These are phyloP conservation scores for Astrephomene gubernaculifera DNA, from an alignment of 139 green algal genomes.

Conservation along the genomic window DNA sequence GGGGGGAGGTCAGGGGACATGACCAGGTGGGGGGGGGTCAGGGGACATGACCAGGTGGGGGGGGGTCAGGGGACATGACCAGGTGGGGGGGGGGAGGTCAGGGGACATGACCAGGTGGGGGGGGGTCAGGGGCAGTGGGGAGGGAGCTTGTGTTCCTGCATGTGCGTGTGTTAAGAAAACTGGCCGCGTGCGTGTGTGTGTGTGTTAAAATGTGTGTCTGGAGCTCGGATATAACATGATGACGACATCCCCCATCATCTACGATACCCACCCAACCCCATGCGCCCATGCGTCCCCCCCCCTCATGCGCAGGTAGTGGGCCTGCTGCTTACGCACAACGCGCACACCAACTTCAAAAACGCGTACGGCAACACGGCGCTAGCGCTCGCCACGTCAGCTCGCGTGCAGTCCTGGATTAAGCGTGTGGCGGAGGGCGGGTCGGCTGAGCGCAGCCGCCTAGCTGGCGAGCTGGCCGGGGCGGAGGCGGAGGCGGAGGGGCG, in stretches of 20 bases:
- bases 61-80: background rate
- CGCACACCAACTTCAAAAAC: slow-evolving; percentile 55
- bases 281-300: too few relatives aligned
- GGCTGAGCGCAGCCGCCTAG: slow-evolving; percentile 39
- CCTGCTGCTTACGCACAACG: slow-evolving; percentile 57
- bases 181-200: too few relatives aligned
- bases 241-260: too few relatives aligned
- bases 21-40: background rate
- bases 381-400: background rate
- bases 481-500: slow-evolving; percentile 29
- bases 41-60: background rate
- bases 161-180: too few relatives aligned
- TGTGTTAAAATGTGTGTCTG: background rate
- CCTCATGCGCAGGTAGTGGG: slow-evolving; percentile 44
- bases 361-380: slow-evolving; percentile 59
- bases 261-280: too few relatives aligned
- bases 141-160: too few relatives aligned
- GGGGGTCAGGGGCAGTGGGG: background rate
- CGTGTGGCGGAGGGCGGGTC: slow-evolving; percentile 45
- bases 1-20: background rate
- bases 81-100: background rate
- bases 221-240: too few relatives aligned
- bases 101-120: background rate
- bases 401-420: slow-evolving; percentile 44
- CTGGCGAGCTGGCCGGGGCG: slow-evolving; percentile 30